These are phyloP conservation scores for Marsdenia floribunda DNA, from an alignment of 257 asterid genomes.

Conservation along the genomic window DNA sequence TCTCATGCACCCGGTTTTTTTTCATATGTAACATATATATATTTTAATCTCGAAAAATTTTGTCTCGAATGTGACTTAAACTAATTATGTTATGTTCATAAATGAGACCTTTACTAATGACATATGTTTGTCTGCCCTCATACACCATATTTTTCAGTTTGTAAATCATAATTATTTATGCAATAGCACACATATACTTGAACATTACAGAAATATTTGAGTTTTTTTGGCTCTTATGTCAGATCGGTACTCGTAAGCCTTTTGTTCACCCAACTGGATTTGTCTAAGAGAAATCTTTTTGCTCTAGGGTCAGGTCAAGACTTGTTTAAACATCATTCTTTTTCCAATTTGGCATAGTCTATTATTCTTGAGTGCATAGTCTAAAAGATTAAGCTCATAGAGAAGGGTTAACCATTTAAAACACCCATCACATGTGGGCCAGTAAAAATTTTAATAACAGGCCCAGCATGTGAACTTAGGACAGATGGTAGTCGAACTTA, in stretches of 20 bases:
- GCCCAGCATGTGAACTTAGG: no score
- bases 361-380: not conserved
- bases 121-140: no score
- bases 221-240: not conserved
- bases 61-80: no score
- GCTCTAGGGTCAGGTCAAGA: not conserved
- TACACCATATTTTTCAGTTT: not conserved
- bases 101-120: no score
- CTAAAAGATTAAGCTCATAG: not conserved
- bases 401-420: no score
- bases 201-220: not conserved
- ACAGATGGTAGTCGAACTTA: no score
- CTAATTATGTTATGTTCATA: no score
- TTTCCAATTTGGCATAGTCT: not conserved
- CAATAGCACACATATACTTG: not conserved
- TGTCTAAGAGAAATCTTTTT: not conserved
- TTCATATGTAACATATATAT: no score
- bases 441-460: no score
- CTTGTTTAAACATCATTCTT: not conserved
- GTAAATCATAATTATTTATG: not conserved
- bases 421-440: no score
- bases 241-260: not conserved
- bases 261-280: not conserved
- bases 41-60: no score
- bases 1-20: not conserved